phyloP scores from a whole-genome alignment of 2,329 filamentous ascomycete species.

The Fonsecaea multimorphosa region DNA sequence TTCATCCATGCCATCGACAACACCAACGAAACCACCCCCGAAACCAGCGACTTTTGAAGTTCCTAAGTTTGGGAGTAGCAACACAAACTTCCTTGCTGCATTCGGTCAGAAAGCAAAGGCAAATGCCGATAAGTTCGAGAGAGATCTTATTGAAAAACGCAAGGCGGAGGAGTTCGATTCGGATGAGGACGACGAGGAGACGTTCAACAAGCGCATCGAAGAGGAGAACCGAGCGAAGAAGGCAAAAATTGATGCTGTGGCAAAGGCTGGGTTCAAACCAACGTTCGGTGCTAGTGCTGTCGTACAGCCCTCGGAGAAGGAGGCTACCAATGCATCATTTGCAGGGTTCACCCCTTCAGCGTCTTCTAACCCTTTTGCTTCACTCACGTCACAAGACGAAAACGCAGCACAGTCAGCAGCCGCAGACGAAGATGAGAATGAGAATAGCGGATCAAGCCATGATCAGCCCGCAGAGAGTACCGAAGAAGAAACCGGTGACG shows the following conservation, averaged over 20 bases:
- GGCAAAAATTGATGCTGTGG: conserved; percentile 48
- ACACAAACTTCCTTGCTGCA: conserved; percentile 50
- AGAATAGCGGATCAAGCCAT: conserved; percentile 28
- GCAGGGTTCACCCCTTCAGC: conserved; percentile 16
- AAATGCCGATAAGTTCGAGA: conserved; percentile 49
- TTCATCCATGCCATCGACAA: conserved; percentile 31
- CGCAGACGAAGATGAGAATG: conserved; percentile 30
- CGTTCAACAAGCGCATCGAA: conserved; percentile 55
- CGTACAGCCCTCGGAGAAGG: conserved; percentile 25
- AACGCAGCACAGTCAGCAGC: conserved; percentile 7
- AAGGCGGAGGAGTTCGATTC: conserved; percentile 60
- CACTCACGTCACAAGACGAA: conserved; percentile 16
- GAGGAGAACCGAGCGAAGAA: conserved; percentile 55
- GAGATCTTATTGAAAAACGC: conserved; percentile 55
- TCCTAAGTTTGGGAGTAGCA: conserved; percentile 45
- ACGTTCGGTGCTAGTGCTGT: conserved; percentile 21
- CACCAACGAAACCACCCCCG: conserved; percentile 37
- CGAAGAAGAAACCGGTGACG: conserved; percentile 29
- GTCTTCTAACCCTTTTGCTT: conserved; percentile 30
- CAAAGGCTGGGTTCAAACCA: conserved; percentile 43
- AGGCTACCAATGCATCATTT: conserved; percentile 9
- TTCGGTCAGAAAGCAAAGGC: conserved; percentile 47
- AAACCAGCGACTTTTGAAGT: conserved; percentile 39
- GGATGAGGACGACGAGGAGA: conserved; percentile 58
- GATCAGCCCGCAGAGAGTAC: conserved; percentile 25